phyloP scores from a whole-genome alignment of 148 eudicot species.

The Persicaria maculosa region DNA sequence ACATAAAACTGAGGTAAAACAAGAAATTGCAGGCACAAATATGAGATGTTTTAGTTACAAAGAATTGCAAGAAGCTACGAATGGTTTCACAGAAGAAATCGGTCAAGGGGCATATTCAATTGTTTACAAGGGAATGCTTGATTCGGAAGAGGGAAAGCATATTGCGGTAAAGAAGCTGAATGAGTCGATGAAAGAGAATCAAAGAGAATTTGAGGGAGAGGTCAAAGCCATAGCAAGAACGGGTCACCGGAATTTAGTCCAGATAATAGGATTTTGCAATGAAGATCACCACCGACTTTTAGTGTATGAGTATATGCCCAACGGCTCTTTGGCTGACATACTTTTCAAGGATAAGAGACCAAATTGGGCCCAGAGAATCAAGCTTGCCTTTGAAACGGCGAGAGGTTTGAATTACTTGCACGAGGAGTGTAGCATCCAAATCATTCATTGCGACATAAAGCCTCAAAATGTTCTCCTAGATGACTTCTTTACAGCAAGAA shows the following conservation, averaged over 20 bases:
- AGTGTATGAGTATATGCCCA: conserved; percentile 26
- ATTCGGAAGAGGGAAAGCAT: no score
- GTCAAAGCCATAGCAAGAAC: conserved; percentile 24
- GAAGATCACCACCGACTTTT: conserved; percentile 14
- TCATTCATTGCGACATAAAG: conserved; percentile 35
- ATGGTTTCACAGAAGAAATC: no score
- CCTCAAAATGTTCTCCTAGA: conserved; percentile 31
- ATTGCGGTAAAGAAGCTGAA: no score
- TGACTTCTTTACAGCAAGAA: conserved; percentile 16
- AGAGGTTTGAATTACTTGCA: conserved; percentile 7
- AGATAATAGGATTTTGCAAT: no score
- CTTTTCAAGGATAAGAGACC: conserved; percentile 16
- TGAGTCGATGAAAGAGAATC: not conserved
- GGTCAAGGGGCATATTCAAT: no score
- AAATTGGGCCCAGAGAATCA: conserved; percentile 20
- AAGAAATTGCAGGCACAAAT: not conserved
- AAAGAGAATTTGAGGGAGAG: conserved; percentile 22
- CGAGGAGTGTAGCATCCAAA: conserved; percentile 21
- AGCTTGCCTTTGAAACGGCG: conserved; percentile 18
- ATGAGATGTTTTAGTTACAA: not conserved
- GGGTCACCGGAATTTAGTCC: conserved; percentile 20
- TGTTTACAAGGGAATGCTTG: no score
- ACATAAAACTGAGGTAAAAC: not conserved
- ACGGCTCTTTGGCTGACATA: conserved; percentile 22
- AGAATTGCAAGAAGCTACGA: no score